Conservation (phyloP, 169 alveolate genomes). For the Theileria sp. region DNA sequence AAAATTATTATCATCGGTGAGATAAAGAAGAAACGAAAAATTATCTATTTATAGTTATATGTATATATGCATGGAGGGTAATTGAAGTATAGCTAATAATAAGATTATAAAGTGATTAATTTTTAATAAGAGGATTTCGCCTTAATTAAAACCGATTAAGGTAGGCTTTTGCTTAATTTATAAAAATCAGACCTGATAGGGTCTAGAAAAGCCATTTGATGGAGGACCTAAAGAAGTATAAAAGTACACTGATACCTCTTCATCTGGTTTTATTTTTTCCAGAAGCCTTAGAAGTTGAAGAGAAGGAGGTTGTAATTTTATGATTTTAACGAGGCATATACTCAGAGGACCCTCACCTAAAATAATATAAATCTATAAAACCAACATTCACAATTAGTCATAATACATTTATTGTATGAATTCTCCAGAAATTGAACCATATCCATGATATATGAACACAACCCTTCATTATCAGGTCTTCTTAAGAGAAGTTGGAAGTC, state of each 20-base stretch:
- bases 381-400: neutral
- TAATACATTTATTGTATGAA: neutral
- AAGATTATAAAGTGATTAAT: neutral
- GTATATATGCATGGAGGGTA: neutral
- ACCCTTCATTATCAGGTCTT: conserved; percentile 47
- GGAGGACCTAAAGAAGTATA: neutral
- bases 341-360: conserved; percentile 2
- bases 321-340: neutral
- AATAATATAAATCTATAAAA: too few species aligned
- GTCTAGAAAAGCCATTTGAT: neutral
- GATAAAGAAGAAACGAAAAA: neutral
- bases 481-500: conserved; percentile 19
- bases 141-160: neutral
- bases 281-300: conserved; percentile 7
- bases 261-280: neutral
- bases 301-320: neutral
- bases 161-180: neutral
- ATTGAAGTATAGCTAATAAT: neutral
- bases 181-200: neutral
- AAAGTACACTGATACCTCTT: neutral
- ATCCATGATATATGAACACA: conserved; percentile 25
- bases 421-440: neutral
- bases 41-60: neutral
- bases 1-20: neutral
- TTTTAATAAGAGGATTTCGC: neutral